Percentiles rank a stretch among this genome's conserved stretches.
Evolutionary conservation across 2,329 filamentous ascomycete species (phyloP).

Genomic region (Huntiella bhutanensis): DNA sequence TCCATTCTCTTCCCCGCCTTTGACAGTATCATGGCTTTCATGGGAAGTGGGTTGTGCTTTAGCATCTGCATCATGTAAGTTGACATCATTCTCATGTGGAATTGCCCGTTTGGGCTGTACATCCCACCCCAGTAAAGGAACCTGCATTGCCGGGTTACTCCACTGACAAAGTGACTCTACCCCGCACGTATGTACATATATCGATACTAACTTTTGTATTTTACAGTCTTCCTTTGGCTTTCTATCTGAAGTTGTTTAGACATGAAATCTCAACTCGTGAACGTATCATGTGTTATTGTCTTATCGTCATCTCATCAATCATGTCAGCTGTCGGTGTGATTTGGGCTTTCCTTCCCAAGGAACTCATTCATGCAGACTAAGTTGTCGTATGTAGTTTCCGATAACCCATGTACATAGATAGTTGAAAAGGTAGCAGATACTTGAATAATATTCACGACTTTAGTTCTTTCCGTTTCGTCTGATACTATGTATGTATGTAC

Average conservation of each 20-base stretch:
- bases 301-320: constrained; percentile 50
- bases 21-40: constrained; percentile 76
- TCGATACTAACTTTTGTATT: constrained; percentile 1
- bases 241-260: constrained; percentile 79
- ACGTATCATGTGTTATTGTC: constrained; percentile 43
- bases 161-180: no score
- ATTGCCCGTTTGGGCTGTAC: not conserved
- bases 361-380: constrained; percentile 40
- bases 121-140: not conserved
- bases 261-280: constrained; percentile 47
- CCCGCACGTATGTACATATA: not conserved
- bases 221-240: constrained; percentile 51
- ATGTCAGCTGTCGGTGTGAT: constrained; percentile 63
- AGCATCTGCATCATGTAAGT: constrained; percentile 69
- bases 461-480: no score
- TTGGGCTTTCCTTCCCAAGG: constrained; percentile 74
- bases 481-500: no score
- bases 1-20: constrained; percentile 55
- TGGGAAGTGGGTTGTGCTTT: constrained; percentile 81
- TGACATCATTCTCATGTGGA: not conserved
- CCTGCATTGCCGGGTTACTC: no score
- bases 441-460: no score
- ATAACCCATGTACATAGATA: no score
- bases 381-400: not conserved
- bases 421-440: no score